Conservation (phyloP, 108 stramenopile genomes). For the Schizochytrium sp. region DNA sequence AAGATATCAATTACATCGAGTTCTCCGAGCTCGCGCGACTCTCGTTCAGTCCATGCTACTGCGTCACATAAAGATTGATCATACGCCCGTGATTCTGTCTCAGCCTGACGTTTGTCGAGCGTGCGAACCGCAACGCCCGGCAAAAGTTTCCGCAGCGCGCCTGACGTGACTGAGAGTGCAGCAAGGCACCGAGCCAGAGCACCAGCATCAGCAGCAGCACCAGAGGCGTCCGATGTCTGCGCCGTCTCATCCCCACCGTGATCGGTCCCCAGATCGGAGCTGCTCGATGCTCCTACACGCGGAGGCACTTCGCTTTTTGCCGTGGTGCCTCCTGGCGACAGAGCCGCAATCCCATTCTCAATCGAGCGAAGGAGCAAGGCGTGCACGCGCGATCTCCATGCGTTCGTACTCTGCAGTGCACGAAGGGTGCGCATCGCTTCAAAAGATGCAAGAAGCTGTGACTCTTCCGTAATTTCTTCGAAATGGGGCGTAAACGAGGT, state of each 20-base stretch:
- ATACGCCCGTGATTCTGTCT: too few species aligned
- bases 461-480: too few species aligned
- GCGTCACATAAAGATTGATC: too few species aligned
- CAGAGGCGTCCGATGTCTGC: not conserved
- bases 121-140: not conserved
- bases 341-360: not conserved
- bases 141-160: not conserved
- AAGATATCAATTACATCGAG: not conserved
- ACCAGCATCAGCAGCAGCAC: not conserved
- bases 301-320: too few species aligned
- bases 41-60: too few species aligned
- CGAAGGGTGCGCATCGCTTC: not conserved
- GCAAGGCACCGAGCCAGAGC: not conserved
- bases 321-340: not conserved
- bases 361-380: not conserved
- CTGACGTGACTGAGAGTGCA: not conserved
- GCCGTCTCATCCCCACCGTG: too few species aligned
- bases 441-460: not conserved
- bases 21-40: not conserved
- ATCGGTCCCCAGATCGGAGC: too few species aligned
- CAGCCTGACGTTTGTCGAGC: not conserved
- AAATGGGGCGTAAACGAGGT: too few species aligned
- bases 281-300: too few species aligned
- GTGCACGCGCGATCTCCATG: not conserved
- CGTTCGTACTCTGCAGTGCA: not conserved